Evolutionary conservation across 768 basidiomycete genomes (phyloP).

Genomic region (Kwoniella mangroviensis): DNA sequence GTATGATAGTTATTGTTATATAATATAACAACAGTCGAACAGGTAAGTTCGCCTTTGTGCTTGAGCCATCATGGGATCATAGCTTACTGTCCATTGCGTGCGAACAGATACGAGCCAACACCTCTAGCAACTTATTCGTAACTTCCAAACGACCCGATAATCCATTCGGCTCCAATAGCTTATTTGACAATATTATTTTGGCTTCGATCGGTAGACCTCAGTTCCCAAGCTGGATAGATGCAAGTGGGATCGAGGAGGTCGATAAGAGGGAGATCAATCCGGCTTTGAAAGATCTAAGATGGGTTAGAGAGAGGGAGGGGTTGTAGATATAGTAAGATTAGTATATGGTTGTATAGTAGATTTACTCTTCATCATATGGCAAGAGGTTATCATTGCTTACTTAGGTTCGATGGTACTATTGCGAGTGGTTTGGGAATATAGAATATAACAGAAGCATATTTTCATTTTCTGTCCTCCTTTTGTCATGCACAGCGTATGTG

Average conservation of each 20-base stretch:
- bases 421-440: neutral
- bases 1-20: conserved; percentile 66
- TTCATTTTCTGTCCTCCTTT: too few relatives aligned
- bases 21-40: conserved; percentile 95
- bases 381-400: neutral
- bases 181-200: conserved; percentile 70
- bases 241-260: conserved; percentile 66
- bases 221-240: conserved; percentile 79
- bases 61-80: neutral
- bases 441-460: neutral
- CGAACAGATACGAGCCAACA: conserved; percentile 78
- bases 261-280: conserved; percentile 79
- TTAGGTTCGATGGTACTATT: neutral
- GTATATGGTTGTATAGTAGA: neutral
- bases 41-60: conserved; percentile 63
- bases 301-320: conserved; percentile 23
- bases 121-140: conserved; percentile 71
- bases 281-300: conserved; percentile 48
- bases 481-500: too few relatives aligned
- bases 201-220: conserved; percentile 79
- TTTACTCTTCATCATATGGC: neutral
- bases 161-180: conserved; percentile 81
- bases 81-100: conserved; percentile 2
- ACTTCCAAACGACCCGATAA: conserved; percentile 68
- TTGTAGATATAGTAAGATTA: conserved; percentile 1